Evolutionary conservation across 306 rosid species (phyloP).

Genomic region (Fagus sylvatica): DNA sequence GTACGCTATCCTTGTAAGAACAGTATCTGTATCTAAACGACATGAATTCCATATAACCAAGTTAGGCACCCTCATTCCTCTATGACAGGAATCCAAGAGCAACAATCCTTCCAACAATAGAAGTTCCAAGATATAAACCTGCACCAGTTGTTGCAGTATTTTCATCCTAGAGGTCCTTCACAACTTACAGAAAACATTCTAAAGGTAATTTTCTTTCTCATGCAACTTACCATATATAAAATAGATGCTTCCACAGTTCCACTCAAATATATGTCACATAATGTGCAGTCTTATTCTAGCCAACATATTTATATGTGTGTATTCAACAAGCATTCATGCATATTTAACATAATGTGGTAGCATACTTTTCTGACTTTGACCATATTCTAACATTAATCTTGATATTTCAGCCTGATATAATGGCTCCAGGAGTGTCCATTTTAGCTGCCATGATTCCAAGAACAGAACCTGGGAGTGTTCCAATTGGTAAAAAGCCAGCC

Average conservation of each 20-base stretch:
- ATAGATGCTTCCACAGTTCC: not conserved
- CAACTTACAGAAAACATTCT: conserved; percentile 80
- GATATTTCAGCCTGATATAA: conserved; percentile 75
- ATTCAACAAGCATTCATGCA: too few species aligned
- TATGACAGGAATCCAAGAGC: conserved; percentile 67
- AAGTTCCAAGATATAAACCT: conserved; percentile 50
- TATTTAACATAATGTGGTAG: too few species aligned
- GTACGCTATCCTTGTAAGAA: too few species aligned
- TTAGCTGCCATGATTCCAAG: conserved; percentile 69
- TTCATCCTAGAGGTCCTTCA: conserved; percentile 95
- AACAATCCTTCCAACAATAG: conserved; percentile 67
- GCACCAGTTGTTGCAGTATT: conserved; percentile 82
- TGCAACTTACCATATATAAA: not conserved
- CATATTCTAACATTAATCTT: not conserved
- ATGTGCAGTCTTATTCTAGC: not conserved
- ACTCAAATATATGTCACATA: not conserved
- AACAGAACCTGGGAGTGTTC: conserved; percentile 56
- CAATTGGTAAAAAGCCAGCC: conserved; percentile 61
- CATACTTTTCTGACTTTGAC: not conserved
- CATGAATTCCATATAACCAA: too few species aligned
- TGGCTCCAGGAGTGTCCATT: conserved; percentile 89
- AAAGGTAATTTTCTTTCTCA: conserved; percentile 54
- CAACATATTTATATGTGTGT: not conserved
- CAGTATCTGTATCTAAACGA: too few species aligned
- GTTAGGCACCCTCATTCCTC: not conserved